Percentiles rank a stretch among this genome's conserved stretches.
Conservation (phyloP, 441 rosid species). For the Bocquillonia castaneifolia region DNA sequence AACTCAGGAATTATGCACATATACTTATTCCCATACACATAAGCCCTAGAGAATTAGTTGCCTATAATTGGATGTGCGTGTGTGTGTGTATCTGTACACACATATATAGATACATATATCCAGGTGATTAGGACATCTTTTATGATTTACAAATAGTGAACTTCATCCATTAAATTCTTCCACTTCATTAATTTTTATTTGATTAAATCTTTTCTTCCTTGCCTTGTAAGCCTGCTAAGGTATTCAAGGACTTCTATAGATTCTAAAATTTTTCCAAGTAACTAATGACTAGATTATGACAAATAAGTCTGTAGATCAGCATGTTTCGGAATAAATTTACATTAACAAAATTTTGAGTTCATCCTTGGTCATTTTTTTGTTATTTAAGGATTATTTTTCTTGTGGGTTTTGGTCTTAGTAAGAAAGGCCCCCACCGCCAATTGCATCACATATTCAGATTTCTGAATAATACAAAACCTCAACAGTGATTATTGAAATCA, state of each 20-base stretch:
- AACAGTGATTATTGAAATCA: slow-evolving; percentile 5
- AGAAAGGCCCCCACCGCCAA: background rate
- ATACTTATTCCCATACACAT: background rate
- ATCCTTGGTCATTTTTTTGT: too few relatives aligned
- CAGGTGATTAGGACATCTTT: background rate
- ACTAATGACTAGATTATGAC: background rate
- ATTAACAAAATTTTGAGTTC: background rate
- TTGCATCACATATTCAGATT: background rate
- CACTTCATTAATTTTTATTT: background rate
- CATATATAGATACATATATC: background rate
- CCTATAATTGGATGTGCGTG: background rate
- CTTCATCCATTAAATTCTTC: background rate
- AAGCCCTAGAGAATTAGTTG: background rate
- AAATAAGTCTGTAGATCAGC: background rate
- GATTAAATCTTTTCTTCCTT: background rate
- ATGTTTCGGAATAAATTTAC: background rate
- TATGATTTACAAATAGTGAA: background rate
- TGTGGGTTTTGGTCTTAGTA: background rate
- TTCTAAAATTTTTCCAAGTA: background rate
- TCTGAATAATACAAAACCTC: background rate
- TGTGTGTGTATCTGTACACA: too few relatives aligned
- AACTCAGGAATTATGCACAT: background rate
- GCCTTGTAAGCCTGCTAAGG: background rate
- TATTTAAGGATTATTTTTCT: background rate
- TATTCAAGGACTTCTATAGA: background rate